phyloP scores from a whole-genome alignment of 768 basidiomycete species.

The Psilocybe sp. region DNA sequence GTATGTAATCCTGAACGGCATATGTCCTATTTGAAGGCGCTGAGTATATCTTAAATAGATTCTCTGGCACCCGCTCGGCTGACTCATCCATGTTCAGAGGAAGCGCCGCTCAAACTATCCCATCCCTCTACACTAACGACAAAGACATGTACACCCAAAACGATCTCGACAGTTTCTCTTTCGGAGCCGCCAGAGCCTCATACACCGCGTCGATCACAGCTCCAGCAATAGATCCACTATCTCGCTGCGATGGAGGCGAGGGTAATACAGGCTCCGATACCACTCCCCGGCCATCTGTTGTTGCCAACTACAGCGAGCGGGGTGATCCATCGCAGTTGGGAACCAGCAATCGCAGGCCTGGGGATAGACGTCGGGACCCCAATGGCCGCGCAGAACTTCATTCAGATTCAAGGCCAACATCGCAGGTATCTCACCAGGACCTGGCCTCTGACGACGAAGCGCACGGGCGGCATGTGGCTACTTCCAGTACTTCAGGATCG shows the following conservation, averaged over 20 bases:
- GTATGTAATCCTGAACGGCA: background rate
- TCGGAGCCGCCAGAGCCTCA: constrained; percentile 38
- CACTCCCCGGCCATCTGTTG: constrained; percentile 51
- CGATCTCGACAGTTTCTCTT: constrained; percentile 44
- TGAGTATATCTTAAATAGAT: constrained; percentile 1
- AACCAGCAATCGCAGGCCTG: constrained; percentile 27
- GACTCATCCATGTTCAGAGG: constrained; percentile 12
- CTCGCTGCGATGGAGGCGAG: constrained; percentile 33
- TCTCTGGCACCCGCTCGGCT: background rate
- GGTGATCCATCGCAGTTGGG: constrained; percentile 21
- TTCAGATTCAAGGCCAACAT: constrained; percentile 28
- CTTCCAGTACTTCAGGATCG: constrained; percentile 15
- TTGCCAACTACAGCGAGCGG: constrained; percentile 15
- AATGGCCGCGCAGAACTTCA: constrained; percentile 22
- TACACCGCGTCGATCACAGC: constrained; percentile 24
- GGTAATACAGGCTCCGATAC: constrained; percentile 32
- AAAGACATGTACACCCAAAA: constrained; percentile 40
- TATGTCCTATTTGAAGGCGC: too few relatives aligned
- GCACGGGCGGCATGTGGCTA: constrained; percentile 32
- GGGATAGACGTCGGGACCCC: constrained; percentile 20
- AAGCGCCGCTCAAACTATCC: constrained; percentile 9
- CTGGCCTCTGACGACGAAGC: constrained; percentile 33
- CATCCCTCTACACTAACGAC: constrained; percentile 14
- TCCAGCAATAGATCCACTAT: constrained; percentile 34
- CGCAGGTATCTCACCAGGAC: constrained; percentile 32